Base-by-base conservation (phyloP, 2,329 filamentous ascomycete species). In the Nigrospora osmanthi region DNA sequence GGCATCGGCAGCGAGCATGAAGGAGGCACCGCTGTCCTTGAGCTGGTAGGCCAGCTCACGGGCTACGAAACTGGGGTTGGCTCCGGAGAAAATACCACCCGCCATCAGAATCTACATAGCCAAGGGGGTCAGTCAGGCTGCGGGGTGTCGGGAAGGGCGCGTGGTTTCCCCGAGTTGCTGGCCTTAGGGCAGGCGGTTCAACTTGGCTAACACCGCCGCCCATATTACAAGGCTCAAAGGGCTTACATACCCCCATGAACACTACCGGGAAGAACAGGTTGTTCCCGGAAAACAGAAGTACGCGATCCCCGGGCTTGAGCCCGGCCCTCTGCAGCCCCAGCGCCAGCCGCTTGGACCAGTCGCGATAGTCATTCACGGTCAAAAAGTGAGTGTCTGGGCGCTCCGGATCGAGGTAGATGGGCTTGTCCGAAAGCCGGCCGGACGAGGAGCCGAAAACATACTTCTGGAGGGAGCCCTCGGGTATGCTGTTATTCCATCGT, bases 11-110 rank as follows among this genome's bases (percentile, higher is more conserved):
- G 78, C 76, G 44, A 93, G 66, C 46, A 93, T 64, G 55, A 85
- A 83, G 7, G 63, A 73, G 0, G 87, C 82, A 0, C 76, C 81
- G 45, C 81, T 83, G 60, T 91, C 85, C 40, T 77, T 71, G 33
- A 93, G 69, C 62, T 93, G 88, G 60, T 87, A 84, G 7, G 81
- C 83, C 38, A 94, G 64, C 62, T 93, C 87, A 16, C 85, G 70
- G 0, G 78, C 68, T 1, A 87, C 81, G 53, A 81, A 89, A 6
- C 71, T 73, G 0, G 85, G 84, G 49, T 88, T 89, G 2, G 84
- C 84, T 23, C 85, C 87, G 0, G 82, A 85, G 66, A 91, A 91
- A 44, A 91, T 69, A 42, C 40, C 40, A 19, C 40, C 40, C 12
- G 40, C 40, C 40, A 42, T 42, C 17, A 42, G 13, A 16, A 42